Evolutionary conservation across 108 stramenopile genomes (phyloP), one percentile per base, ranked within the genome.

Genomic region (Pseudonitzschia multiseries): DNA sequence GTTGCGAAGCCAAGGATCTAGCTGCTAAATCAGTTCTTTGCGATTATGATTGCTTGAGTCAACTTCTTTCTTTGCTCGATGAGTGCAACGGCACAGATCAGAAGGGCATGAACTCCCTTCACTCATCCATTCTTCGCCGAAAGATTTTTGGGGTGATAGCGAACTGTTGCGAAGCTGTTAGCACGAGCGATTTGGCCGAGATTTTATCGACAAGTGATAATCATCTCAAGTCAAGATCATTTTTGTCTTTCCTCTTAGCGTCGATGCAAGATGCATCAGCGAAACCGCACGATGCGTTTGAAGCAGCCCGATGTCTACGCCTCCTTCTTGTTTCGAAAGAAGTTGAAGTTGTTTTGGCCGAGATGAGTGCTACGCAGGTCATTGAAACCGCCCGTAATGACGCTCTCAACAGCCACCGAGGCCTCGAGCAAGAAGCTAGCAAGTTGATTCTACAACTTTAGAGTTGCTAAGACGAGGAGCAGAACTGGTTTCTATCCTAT

Each of bases 261-360:
- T 31, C 41, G 0, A 24, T 77, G 4, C 22, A 41, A 32, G 64
- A 77, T 4, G 41, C 54, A 43, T 17, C 53, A 21, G 20, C 62
- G 2, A 24, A 17, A 32, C 76, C 76, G 8, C 70, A 71, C 41
- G 69, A 71, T 29, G 76, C 76, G 8, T 68, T 63, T 41, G 62
- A 77, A 46, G 76, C 76, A 36, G 76, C 70, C 21, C 17, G 70
- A 36, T 77, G 76, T 32, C 31, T 77, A 13, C 50, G 70, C 44
- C 20, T 31, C 53, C 43, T 76, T 22, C 42, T 76, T 42, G 57
- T 40, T 32, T 43, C 74, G 10, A 48, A 68, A 56, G 74, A 74
- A 28, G 74, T 74, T 28, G 66, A 74, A 32, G 9, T 3, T 9
- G n/a, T 46, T 13, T 20, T 74, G 26, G n/a, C 59, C 4, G 66